Evolutionary conservation across 345 rosid species (phyloP).

Genomic region (Excoecaria agallocha): DNA sequence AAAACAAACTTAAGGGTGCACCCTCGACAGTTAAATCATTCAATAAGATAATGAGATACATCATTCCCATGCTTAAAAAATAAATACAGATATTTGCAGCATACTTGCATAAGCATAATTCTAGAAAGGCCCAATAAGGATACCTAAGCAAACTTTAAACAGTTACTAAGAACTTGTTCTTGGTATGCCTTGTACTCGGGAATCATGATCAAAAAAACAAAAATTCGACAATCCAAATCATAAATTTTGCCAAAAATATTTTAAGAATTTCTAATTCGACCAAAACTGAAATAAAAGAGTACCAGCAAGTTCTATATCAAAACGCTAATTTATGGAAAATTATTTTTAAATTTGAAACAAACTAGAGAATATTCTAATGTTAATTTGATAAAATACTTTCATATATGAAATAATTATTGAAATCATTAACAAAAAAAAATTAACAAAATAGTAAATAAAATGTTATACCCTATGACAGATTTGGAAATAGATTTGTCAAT

Average conservation of each 20-base stretch:
- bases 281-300: too few relatives aligned
- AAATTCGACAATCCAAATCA: slow-evolving; percentile 16
- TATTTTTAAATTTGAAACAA: too few relatives aligned
- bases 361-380: too few relatives aligned
- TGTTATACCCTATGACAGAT: too few relatives aligned
- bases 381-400: too few relatives aligned
- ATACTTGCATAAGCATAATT: not conserved
- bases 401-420: too few relatives aligned
- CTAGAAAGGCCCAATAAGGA: slow-evolving; percentile 5
- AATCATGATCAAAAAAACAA: slow-evolving; percentile 47
- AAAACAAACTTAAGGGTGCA: slow-evolving; percentile 3
- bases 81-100: slow-evolving; percentile 9
- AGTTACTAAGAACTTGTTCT: slow-evolving; percentile 80
- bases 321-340: too few relatives aligned
- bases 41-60: slow-evolving; percentile 7
- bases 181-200: slow-evolving; percentile 91
- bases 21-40: slow-evolving; percentile 14
- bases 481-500: too few relatives aligned
- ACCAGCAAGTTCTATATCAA: too few relatives aligned
- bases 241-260: slow-evolving; percentile 3
- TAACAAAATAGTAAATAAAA: too few relatives aligned
- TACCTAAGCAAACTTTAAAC: slow-evolving; percentile 78
- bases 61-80: not conserved
- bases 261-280: not conserved
- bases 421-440: too few relatives aligned